Conservation (phyloP, 495 filamentous ascomycete genomes). For the Arthonia radiata region DNA sequence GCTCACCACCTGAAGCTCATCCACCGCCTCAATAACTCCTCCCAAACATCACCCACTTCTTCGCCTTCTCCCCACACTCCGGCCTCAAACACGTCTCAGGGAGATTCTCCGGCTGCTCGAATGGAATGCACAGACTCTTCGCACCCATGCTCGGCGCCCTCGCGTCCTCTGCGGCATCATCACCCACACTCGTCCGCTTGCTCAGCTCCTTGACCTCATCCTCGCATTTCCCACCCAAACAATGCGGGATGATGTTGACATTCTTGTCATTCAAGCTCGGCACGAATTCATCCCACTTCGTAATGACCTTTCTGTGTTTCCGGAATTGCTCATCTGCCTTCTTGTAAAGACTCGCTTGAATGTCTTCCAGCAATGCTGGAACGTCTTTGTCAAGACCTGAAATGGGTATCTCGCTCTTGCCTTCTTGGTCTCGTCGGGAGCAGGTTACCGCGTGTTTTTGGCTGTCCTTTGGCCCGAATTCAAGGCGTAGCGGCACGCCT, state of each 20-base stretch:
- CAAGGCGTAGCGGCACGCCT: conserved; percentile 76
- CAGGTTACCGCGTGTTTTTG: conserved; percentile 60
- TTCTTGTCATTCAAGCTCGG: conserved; percentile 80
- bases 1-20: too few relatives aligned
- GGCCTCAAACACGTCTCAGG: conserved; percentile 66
- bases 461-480: conserved; percentile 84
- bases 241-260: conserved; percentile 68
- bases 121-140: conserved; percentile 92
- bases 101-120: conserved; percentile 73
- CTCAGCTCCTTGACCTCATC: conserved; percentile 82
- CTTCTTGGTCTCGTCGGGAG: too few relatives aligned
- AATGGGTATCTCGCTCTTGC: conserved; percentile 38
- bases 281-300: conserved; percentile 70
- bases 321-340: conserved; percentile 56
- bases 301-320: conserved; percentile 54
- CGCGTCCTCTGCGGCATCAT: conserved; percentile 40
- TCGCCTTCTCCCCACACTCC: conserved; percentile 43
- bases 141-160: conserved; percentile 85
- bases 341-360: conserved; percentile 65
- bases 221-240: conserved; percentile 60
- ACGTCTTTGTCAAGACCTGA: conserved; percentile 42
- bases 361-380: conserved; percentile 59
- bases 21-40: conserved; percentile 19
- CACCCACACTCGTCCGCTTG: conserved; percentile 37
- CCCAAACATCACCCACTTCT: conserved; percentile 75